Evolutionary conservation across 371 early-diverging fungal genomes (phyloP), one percentile per base, ranked within the genome.

Genomic region (Cokeromyces recurvatus): DNA sequence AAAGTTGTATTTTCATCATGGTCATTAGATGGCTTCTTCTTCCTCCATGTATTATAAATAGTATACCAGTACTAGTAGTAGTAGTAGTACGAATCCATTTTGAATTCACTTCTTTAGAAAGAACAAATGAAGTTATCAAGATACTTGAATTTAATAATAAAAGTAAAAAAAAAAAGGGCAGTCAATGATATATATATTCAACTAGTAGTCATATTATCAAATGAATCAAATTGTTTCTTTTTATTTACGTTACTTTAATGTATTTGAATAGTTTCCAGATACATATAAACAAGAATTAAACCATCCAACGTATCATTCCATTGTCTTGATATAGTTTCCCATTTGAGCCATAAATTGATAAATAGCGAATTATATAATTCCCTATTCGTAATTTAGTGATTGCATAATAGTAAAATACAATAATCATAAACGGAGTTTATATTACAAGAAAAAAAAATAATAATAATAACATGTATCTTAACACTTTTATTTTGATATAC

Each of bases 351-450:
- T 79, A 91, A 19, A 60, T 71, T 54, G 87, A 78, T 27, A 90
- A 46, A n/a, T 84, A 79, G n/a, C 83, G 77, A 67, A 84, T n/a
- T n/a, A n/a, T n/a, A 84, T 51, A 85, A 88, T 20, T 84, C 78
- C 22, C 84, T 64, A 9, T 85, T 72, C 0, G 81, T 85, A 37
- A 86, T 78, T 87, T 86, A 89, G 89, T 79, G 46, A 74, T 67
- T 6, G 89, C 62, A 59, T 91, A 91, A 62, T 87, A 87, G 21
- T 90, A 90, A 74, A 89, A 78, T n/a, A 85, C 79, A 67, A 91
- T 29, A 29, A 29, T 11, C 5, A 29, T 29, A 46, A 4, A 39
- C 12, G 14, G 21, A 5, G 7, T 20, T 23, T 22, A 4, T 39
- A 20, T 29, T 21, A 43, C 20, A 43, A 43, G 20, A 17, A 12